Evolutionary conservation across 768 basidiomycete species (phyloP).

Genomic region (Boletellus ananiceps): DNA sequence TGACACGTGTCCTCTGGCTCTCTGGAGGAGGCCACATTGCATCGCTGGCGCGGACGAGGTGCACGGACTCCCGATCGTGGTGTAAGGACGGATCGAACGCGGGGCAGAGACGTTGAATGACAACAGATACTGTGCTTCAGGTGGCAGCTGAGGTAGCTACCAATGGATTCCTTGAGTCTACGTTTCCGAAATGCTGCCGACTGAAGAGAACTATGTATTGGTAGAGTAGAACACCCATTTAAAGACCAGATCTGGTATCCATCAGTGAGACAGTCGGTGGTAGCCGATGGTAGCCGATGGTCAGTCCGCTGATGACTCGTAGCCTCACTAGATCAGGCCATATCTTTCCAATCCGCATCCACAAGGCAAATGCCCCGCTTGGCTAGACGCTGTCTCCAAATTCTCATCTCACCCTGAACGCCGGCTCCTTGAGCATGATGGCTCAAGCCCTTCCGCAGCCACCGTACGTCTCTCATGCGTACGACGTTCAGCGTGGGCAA

Average conservation of each 20-base stretch:
- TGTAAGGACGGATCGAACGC: too few relatives aligned
- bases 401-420: conserved; percentile 74
- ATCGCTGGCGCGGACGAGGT: too few relatives aligned
- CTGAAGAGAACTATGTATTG: conserved; percentile 3
- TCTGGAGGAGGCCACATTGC: too few relatives aligned
- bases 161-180: conserved; percentile 1
- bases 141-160: too few relatives aligned
- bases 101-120: too few relatives aligned
- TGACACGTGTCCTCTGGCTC: too few relatives aligned
- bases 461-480: conserved; percentile 63
- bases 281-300: too few relatives aligned
- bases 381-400: conserved; percentile 63
- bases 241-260: conserved; percentile 10
- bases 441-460: conserved; percentile 66
- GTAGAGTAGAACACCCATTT: not conserved
- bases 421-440: conserved; percentile 65
- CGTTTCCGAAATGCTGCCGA: not conserved
- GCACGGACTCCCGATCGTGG: too few relatives aligned
- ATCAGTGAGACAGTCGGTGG: too few relatives aligned
- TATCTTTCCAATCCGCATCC: conserved; percentile 68
- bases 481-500: conserved; percentile 56
- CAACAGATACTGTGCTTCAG: too few relatives aligned
- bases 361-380: conserved; percentile 57
- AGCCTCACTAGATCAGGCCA: conserved; percentile 9
- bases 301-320: too few relatives aligned